These are phyloP conservation scores for Colletotrichum ledebouriae DNA, from an alignment of 2,329 filamentous ascomycete species.

Conservation along the genomic window DNA sequence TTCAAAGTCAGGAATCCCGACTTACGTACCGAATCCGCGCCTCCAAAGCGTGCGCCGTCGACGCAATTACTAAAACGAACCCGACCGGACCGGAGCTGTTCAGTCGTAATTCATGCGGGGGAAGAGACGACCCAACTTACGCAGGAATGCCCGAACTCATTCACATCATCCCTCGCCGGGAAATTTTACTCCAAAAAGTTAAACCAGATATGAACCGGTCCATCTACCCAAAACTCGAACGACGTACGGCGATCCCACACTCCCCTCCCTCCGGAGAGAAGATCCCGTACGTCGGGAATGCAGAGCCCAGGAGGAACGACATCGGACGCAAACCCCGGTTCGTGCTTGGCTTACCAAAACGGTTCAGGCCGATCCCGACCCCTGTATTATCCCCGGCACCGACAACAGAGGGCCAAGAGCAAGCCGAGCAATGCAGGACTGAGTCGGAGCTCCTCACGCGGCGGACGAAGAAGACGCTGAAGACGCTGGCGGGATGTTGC, in stretches of 20 bases:
- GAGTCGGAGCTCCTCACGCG: neutral
- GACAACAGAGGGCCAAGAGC: slow-evolving; percentile 15
- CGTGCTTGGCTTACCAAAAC: neutral
- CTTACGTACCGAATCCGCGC: too few species aligned
- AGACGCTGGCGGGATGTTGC: neutral
- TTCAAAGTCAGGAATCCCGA: too few species aligned
- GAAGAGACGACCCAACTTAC: too few species aligned
- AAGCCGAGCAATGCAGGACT: neutral
- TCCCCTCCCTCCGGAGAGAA: too few species aligned
- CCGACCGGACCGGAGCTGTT: too few species aligned
- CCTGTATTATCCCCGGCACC: neutral
- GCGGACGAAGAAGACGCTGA: neutral
- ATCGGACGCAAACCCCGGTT: slow-evolving; percentile 3
- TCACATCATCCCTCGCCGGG: too few species aligned
- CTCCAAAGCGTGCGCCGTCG: too few species aligned
- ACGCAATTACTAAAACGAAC: too few species aligned
- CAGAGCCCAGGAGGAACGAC: neutral
- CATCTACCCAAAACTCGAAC: neutral
- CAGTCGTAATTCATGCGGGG: too few species aligned
- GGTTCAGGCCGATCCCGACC: slow-evolving; percentile 3
- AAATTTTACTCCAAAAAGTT: too few species aligned
- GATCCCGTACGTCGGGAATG: neutral
- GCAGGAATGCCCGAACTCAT: too few species aligned
- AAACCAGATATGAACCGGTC: too few species aligned
- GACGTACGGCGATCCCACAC: neutral